A percentile compares a stretch with the other conserved stretches of the same genome.
Conservation (phyloP, 129 eudicot genomes). For the Chrysanthemum seticuspe region DNA sequence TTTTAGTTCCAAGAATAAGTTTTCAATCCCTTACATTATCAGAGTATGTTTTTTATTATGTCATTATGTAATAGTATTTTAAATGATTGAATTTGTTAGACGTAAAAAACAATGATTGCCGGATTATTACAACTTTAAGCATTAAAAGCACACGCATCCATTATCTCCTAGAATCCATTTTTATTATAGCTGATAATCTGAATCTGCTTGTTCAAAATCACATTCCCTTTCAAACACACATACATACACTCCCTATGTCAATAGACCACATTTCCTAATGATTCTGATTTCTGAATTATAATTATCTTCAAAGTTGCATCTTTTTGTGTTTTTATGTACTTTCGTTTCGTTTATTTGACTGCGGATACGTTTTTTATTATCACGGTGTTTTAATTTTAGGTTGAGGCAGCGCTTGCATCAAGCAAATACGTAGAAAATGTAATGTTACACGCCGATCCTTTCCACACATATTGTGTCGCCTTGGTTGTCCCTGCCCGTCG, state of each 20-base stretch:
- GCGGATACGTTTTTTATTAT: not conserved
- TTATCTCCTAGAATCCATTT: too few relatives aligned
- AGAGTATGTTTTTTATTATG: not conserved
- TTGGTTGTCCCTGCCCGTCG: slow-evolving; percentile 72
- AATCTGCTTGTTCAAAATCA: not conserved
- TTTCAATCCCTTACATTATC: not conserved
- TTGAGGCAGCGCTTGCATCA: slow-evolving; percentile 80
- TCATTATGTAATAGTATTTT: too few relatives aligned
- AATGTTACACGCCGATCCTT: slow-evolving; percentile 88
- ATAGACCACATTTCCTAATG: not conserved
- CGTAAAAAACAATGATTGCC: not conserved
- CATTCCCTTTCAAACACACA: not conserved
- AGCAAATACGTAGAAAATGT: slow-evolving; percentile 79
- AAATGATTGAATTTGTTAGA: not conserved
- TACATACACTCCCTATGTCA: not conserved
- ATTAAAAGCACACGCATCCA: not conserved
- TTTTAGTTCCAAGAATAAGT: not conserved
- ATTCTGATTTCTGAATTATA: not conserved
- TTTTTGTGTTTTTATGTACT: not conserved
- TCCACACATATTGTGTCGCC: slow-evolving; percentile 80
- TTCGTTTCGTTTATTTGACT: not conserved
- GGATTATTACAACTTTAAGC: not conserved
- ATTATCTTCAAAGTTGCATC: not conserved
- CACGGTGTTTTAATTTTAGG: slow-evolving; percentile 41
- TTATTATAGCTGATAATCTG: not conserved